A percentile compares a stretch with the other conserved stretches of the same genome.
These are phyloP conservation scores for Colletotrichum sp. DNA, from an alignment of 2,329 filamentous ascomycete genomes.

Conservation along the genomic window DNA sequence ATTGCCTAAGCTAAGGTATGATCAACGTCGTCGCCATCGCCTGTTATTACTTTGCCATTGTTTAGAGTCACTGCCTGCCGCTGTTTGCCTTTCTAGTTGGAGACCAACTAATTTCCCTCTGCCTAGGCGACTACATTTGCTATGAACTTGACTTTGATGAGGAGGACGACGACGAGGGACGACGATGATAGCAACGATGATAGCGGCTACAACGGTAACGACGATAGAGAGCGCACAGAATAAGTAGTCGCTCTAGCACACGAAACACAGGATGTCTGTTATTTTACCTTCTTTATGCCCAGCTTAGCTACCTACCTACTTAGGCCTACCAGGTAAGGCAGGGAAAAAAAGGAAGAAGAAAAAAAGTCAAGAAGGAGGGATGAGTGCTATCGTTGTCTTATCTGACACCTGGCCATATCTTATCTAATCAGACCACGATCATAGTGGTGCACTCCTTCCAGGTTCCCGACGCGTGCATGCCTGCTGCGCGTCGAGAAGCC, in stretches of 20 bases:
- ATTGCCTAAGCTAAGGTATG: neutral
- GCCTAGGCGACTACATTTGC: no score
- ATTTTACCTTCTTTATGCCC: no score
- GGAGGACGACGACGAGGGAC: neutral
- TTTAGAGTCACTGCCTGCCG: no score
- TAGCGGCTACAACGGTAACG: neutral
- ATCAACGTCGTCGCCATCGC: neutral
- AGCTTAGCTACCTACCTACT: no score
- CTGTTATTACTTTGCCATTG: no score
- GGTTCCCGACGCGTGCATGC: neutral
- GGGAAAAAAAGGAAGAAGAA: neutral
- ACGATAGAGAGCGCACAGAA: neutral
- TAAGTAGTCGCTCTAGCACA: neutral
- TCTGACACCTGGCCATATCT: neutral
- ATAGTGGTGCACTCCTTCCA: slow-evolving; percentile 10
- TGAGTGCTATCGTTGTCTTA: neutral
- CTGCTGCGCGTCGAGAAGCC: neutral
- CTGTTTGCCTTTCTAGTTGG: no score
- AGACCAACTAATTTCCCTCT: no score
- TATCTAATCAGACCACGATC: neutral
- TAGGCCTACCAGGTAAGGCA: neutral
- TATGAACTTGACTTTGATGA: no score
- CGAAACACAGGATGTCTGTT: neutral
- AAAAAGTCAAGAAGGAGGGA: no score
- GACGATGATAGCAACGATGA: neutral